Base-by-base conservation (phyloP, 2,329 filamentous ascomycete genomes). In the Ascomycota sp. region DNA sequence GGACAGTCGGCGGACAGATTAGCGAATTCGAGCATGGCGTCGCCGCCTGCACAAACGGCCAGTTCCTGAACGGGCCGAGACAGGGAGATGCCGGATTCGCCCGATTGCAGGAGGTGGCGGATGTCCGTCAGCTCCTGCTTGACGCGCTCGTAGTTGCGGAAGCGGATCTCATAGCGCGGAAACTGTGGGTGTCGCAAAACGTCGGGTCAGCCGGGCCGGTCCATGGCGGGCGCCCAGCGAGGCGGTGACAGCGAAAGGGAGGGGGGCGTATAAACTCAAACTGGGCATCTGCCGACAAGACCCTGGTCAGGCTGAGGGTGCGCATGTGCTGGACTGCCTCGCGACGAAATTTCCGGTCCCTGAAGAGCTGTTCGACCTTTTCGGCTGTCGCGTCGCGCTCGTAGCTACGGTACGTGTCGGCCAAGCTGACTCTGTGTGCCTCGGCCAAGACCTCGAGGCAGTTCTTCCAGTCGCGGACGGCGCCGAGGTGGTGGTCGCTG, bases 1-100 rank as follows among this genome's bases (percentile, higher is more conserved):
- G 36, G 39, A 13, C 41, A 35, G 11, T 55, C 51, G 7, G 44
- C 43, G 1, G 40, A 44, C 1, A 44, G 39, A 35, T 65, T 63
- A 31, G 56, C 50, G 35, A 67, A 68, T 34, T 67, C 63, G 21
- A 68, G 50, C 19, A 68, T 52, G 3, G 53, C 53, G 34, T 67
- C 61, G 6, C 64, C 63, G 3, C 48, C 48, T 2, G 50, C 48
- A 0, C 55, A 49, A 30, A 67, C 59, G 23, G 46, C 40, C 25
- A 50, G 52, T 31, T 65, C 61, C 11, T 50, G 44, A 7, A 61
- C 46, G 0, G 41, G 42, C 28, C 54, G 46, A 11, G 50, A 51
- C 2, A 51, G 49, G 0, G 52, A 47, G 20, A 56, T 55, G 7
- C 51, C 55, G 0, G 55, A 55, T 35, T 59, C 53, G 1, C 45